Evolutionary conservation across 2,329 filamentous ascomycete genomes (phyloP), one percentile per base, ranked within the genome.

Genomic region (Stachybotrys chartarum): DNA sequence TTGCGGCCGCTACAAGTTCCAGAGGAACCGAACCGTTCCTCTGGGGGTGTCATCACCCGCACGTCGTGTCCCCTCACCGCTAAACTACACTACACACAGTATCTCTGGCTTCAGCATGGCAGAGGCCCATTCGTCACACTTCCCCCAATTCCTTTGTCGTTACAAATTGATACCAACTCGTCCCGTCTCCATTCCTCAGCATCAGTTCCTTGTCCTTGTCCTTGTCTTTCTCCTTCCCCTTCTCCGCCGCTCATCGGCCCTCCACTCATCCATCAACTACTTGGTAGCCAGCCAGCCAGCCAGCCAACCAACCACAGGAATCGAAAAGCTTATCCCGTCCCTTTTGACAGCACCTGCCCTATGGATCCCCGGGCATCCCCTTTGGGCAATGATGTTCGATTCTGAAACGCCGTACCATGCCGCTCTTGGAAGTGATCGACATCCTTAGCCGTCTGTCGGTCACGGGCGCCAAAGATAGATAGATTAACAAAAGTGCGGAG

Each of bases 301-400:
- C n/a, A n/a, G n/a, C n/a, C n/a, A 59, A 62, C 61, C 66, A 63
- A 66, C 64, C 35, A 42, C 35, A 42, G 35, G 14, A 42, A 42
- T 42, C 35, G 35, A 51, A 71, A 71, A 72, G 69, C 69, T 70
- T 72, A 68, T 71, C 68, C 62, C 45, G 66, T 66, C 35, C 45
- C 18, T 47, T 68, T 69, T 69, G 67, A 70, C 68, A 70, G 66
- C 63, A 59, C 59, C 63, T 42, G 58, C 55, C 54, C 56, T 50
- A 63, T 57, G 55, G 59, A 31, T 55, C 49, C 53, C 24, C 56
- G 54, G 24, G 58, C 64, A 14, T n/a, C 66, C 58, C 54, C 56
- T 60, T 64, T 32, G 24, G 60, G 69, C 57, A 69, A 61, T 63
- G 68, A 70, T 71, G 49, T 39, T 59, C 64, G 17, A 45, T 56